Base-by-base conservation (phyloP, 2,329 filamentous ascomycete species). In the Berkeleyomyces basicola region DNA sequence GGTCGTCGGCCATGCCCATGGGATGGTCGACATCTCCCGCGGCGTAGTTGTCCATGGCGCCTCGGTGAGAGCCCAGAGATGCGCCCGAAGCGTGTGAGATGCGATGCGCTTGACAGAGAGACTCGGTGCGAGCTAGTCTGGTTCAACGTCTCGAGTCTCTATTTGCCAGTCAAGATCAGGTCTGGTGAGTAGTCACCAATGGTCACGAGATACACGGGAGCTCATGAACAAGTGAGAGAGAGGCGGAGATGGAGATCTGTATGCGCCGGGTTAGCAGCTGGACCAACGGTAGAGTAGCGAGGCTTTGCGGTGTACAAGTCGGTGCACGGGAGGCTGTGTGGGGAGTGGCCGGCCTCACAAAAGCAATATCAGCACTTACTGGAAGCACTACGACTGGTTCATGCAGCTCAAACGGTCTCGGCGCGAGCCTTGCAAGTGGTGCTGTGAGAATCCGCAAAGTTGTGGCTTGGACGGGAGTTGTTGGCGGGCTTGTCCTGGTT, bases 11-110 rank as follows among this genome's bases (percentile, higher is more conserved):
- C 67, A 77, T 76, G 55, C 71, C 69, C 73, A 77, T 76, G 46
- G 71, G 72, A 65, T 75, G 73, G 58, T 79, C 76, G 51, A 75
- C 75, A 57, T 71, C 70, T 59, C 77, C 76, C 73, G 76, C 75
- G 63, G 68, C 63, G 46, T 69, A 67, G 65, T 70, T 63, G 40
- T 62, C 63, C 39, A 67, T 64, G 66, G 68, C 66, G 23, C 42
- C 61, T 42, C n/a, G 23, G 40, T 49, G 14, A 42, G 33, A 37
- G 58, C 31, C 42, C 42, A 37, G 44, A 37, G 16, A 40, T 43
- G 58, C 31, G 43, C 42, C 10, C 58, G 47, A 9, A 23, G 33
- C 51, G 14, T 39, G 53, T 9, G 58, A 23, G 6, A 36, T 55
- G 51, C 51, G 6, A 9, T 49, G n/a, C 7, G n/a, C n/a, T 16